These are phyloP conservation scores for Pharus latifolius DNA, from an alignment of 176 grass and related monocot species.

Conservation along the genomic window DNA sequence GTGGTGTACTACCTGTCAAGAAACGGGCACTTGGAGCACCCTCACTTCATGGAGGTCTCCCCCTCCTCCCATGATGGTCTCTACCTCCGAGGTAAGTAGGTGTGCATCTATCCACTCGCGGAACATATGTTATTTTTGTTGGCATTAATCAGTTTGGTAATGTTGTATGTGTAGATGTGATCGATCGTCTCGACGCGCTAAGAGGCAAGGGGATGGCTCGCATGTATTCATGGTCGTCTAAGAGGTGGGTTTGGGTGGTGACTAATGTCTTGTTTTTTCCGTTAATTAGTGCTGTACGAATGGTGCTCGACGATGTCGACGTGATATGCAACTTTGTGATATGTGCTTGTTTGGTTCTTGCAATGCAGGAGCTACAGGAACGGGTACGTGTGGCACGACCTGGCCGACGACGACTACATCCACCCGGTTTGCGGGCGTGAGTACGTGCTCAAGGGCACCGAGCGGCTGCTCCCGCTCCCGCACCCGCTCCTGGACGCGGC, in stretches of 20 bases:
- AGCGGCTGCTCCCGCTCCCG: slow-evolving; percentile 28
- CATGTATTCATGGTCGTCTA: slow-evolving; percentile 83
- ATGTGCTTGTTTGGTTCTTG: neutral
- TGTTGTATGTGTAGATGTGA: slow-evolving; percentile 41
- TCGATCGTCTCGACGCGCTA: slow-evolving; percentile 59
- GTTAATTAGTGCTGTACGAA: neutral
- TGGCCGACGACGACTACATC: slow-evolving; percentile 67
- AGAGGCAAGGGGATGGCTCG: slow-evolving; percentile 66
- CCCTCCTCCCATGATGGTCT: slow-evolving; percentile 51
- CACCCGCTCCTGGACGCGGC: slow-evolving; percentile 25
- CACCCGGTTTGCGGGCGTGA: slow-evolving; percentile 69
- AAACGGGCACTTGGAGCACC: slow-evolving; percentile 80
- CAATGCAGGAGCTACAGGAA: slow-evolving; percentile 80
- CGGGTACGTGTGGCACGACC: slow-evolving; percentile 96
- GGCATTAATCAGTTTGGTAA: neutral
- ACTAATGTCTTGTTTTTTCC: no score
- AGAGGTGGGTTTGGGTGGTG: slow-evolving; percentile 38
- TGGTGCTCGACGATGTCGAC: neutral
- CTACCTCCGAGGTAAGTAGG: slow-evolving; percentile 65
- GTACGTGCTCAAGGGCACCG: slow-evolving; percentile 93
- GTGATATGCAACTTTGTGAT: neutral
- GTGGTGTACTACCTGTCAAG: slow-evolving; percentile 90
- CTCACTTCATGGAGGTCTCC: slow-evolving; percentile 83
- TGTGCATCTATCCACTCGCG: neutral
- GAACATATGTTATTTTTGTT: neutral